Evolutionary conservation across 1,139 yeast genomes (phyloP), one percentile per base, ranked within the genome.

Genomic region (Kurtzmaniella quercitrusa): DNA sequence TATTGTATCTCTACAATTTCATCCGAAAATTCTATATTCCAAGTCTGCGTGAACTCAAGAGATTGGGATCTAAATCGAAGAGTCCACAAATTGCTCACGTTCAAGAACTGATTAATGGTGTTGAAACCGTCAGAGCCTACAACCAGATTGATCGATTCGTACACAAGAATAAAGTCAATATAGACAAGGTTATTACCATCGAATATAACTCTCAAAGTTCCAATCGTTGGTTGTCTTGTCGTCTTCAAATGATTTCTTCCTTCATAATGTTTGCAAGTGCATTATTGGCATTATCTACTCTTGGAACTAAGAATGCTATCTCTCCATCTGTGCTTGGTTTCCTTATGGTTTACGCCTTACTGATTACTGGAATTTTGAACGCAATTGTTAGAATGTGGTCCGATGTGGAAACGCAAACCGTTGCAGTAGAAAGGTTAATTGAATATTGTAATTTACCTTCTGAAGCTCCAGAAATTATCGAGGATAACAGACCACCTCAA

Each of bases 31-130:
- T 49, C 37, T 63, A 51, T 41, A 57, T 63, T 43, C 64, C 64
- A 8, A 54, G 65, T 12, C 51, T 62, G 6, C 50, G 67, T 45
- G 65, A 62, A 39, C 54, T 61, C 44, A 58, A 57, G 47, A 54
- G 67, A 53, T 53, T 62, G 38, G 50, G 48, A 40, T 58, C 60
- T 34, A 49, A 55, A 6, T 50, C 55, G 37, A 59, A 55, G 43
- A 54, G 61, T 45, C 67, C 67, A 0, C 53, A 60, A 11, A 53
- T 61, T 41, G 55, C 67, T 7, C 60, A 55, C 19, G 55, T 63
- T 31, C 66, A 63, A 43, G 67, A 63, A 45, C 57, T 65, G 11
- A 49, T 62, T 37, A 61, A 60, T 42, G 66, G 67, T 25, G 58
- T 58, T n/a, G 67, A 63, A 38, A 62, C 66, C 10, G 57, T 63